Base-by-base conservation (phyloP, 192 early-diverging fungal genomes). In the Linnemannia schmuckeri region DNA sequence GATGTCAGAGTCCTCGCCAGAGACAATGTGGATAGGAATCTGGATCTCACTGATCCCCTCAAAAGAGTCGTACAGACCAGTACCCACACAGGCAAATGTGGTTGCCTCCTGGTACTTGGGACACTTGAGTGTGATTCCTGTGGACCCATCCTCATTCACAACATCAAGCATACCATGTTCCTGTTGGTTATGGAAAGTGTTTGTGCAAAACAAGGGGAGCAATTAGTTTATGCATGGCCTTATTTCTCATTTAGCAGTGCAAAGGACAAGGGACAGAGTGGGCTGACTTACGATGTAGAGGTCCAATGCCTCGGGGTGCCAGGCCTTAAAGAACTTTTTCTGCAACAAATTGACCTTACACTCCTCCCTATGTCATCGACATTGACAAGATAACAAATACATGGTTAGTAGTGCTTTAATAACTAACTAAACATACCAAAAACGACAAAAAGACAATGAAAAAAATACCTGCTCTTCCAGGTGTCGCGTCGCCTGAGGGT, bases 251-350 rank as follows among this genome's bases (percentile, higher is more conserved):
- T 24, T 33, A 17, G 68, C 8, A 1, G 6, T 44, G 44, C 44
- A 15, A 46, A 13, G 3, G 20, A 74, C 37, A 40, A 80, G 71
- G 40, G 2, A 22, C 9, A 63, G 9, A 30, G 8, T 27, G 10
- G 38, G 8, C 20, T 38, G 63, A 55, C 88, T 78, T 90, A 93
- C 93, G 27, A 94, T 47, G 77, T 91, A 92, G 17, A 90, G 57
- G 22, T 93, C 86, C 30, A 93, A 75, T 52, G 88, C 88, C 38
- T 93, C 92, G 63, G 90, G 83, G 70, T 90, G 87, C 80, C 90
- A 92, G 0, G 47, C 68, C 61, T 87, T 77, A 38, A 84, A 93
- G 71, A 91, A 91, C 27, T 44, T 33, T 61, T 80, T 86, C 27
- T 74, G 57, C 30, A 75, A 18, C 24, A 91, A 81, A 0, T 57